Base-by-base conservation (phyloP, 331 rosid genomes). In the Cydonia oblonga region DNA sequence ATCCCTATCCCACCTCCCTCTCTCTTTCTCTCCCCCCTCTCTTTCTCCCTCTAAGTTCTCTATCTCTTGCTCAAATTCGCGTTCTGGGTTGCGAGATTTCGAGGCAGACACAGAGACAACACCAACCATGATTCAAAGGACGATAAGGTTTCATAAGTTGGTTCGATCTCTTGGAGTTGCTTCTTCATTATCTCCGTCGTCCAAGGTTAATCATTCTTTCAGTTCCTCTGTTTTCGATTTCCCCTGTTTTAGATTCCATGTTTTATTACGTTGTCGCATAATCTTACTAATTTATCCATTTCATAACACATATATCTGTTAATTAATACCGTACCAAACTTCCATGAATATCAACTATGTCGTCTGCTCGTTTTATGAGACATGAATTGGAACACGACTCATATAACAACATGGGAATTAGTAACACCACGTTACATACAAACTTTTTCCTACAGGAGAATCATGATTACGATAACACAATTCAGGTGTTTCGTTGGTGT, bases 91-190 rank as follows among this genome's bases (percentile, higher is more conserved):
- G 12, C 63, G 67, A 42, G 57, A 56, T 8, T 30, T 70, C 68
- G n/a, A 30, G 18, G 22, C 56, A 32, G 12, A 3, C 28, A 60
- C 35, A 30, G 4, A 22, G 13, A 30, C 54, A n/a, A 30, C 54
- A 14, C 22, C 62, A 53, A 53, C 62, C 20, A 74, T 79, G 83
- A 69, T 79, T 69, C 72, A 32, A 13, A 74, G 57, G 58, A 40
- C 51, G n/a, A 42, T 53, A 53, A 7, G 79, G 22, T 15, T 78
- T 68, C 42, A 49, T 5, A 66, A 46, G 22, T 28, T 69, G 54
- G 62, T 35, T 73, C 82, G 29, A 26, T 73, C 62, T 30, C 11
- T 61, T 33, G 51, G 66, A 68, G 29, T 4, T 12, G 23, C 40
- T 28, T 51, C 71, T 28, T 51, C 70, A 4, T 44, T 58, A 7